Conservation (phyloP, 805 yeast genomes). For the Saccharomyces paradoxus region DNA sequence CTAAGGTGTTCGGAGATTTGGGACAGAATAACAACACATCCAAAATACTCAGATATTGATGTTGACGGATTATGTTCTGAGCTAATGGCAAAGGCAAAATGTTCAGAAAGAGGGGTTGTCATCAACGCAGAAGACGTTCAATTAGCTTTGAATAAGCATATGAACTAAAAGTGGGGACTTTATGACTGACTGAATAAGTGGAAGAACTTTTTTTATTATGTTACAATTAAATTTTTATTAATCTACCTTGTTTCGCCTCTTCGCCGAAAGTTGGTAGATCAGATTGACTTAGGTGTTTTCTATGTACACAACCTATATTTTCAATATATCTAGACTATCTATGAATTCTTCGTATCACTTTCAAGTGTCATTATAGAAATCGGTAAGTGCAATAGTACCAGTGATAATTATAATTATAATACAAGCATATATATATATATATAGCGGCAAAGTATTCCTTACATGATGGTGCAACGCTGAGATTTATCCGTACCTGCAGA, state of each 20-base stretch:
- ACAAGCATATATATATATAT: neutral
- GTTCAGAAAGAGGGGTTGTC: conserved; percentile 89
- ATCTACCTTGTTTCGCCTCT: neutral
- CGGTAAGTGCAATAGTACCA: neutral
- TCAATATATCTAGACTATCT: neutral
- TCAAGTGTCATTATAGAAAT: neutral
- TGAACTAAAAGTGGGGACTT: conserved; percentile 5
- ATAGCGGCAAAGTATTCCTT: neutral
- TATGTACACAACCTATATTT: neutral
- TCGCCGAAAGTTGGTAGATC: neutral
- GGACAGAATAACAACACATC: conserved; percentile 93
- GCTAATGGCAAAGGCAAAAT: conserved; percentile 85
- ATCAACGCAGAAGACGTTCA: conserved; percentile 76
- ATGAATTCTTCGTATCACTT: neutral
- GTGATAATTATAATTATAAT: neutral
- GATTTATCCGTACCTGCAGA: conserved; percentile 3
- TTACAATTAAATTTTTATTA: neutral
- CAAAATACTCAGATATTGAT: conserved; percentile 85
- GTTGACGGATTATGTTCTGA: conserved; percentile 90
- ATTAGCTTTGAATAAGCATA: conserved; percentile 31
- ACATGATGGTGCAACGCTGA: conserved; percentile 13
- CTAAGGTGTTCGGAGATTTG: conserved; percentile 86
- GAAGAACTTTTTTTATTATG: neutral
- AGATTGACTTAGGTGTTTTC: neutral
- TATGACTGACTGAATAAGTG: neutral